A percentile compares a stretch with the other conserved stretches of the same genome.
These are phyloP conservation scores for Stenogyne calaminthoides DNA, from an alignment of 305 asterid genomes.

Conservation along the genomic window DNA sequence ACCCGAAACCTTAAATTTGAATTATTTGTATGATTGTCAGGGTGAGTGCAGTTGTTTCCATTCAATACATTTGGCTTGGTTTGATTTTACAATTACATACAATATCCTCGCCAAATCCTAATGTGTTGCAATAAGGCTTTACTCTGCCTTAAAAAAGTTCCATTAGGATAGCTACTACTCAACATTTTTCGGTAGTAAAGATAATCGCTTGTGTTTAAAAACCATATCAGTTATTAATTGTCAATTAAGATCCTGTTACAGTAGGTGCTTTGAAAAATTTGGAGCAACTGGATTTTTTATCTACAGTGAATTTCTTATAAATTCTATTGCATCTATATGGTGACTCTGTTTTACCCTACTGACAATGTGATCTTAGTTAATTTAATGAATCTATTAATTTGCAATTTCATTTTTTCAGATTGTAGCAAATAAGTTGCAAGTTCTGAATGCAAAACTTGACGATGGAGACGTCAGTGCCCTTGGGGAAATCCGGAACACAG, in stretches of 20 bases:
- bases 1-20: conserved; percentile 7
- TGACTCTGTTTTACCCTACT: neutral
- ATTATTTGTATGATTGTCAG: conserved; percentile 6
- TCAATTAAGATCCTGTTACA: no score
- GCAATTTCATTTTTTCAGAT: conserved; percentile 47
- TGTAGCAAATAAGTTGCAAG: conserved; percentile 65
- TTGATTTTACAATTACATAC: conserved; percentile 2
- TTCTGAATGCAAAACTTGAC: conserved; percentile 54
- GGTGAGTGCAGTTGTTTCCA: neutral
- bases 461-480: conserved; percentile 68
- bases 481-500: conserved; percentile 74
- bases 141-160: conserved; percentile 15
- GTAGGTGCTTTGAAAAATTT: neutral
- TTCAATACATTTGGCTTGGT: conserved; percentile 7
- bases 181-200: no score
- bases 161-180: no score
- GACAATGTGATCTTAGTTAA: neutral
- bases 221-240: no score
- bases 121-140: conserved; percentile 5
- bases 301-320: conserved; percentile 21
- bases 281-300: neutral
- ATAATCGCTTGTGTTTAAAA: no score
- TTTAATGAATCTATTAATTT: no score
- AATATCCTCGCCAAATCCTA: neutral
- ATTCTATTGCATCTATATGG: neutral